These are phyloP conservation scores for Macrolepiota albuminosa DNA, from an alignment of 768 basidiomycete genomes.

Conservation along the genomic window DNA sequence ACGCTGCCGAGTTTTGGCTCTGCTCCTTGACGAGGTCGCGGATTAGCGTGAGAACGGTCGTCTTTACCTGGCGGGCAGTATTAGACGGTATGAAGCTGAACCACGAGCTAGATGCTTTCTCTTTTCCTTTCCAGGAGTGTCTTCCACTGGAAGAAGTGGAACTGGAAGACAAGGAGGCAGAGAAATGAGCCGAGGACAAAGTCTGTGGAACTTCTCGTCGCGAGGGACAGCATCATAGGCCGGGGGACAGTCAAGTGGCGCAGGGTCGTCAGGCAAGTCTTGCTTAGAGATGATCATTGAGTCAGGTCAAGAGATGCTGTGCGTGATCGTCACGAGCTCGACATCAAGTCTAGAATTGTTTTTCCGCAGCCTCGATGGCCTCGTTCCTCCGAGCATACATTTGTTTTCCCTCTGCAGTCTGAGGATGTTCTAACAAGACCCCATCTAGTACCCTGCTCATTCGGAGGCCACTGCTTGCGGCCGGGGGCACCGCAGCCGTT, in stretches of 20 bases:
- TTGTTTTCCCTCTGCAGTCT: neutral
- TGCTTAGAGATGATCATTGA: conserved; percentile 27
- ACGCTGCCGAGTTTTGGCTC: conserved; percentile 22
- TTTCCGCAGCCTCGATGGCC: conserved; percentile 1
- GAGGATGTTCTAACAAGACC: neutral
- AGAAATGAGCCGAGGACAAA: neutral
- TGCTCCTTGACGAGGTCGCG: conserved; percentile 50
- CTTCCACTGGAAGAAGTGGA: neutral
- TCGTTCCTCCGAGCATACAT: conserved; percentile 11
- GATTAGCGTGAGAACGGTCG: conserved; percentile 49
- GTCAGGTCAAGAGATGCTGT: neutral
- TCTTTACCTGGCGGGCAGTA: conserved; percentile 43
- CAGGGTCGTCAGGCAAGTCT: conserved; percentile 31
- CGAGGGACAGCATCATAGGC: conserved; percentile 28
- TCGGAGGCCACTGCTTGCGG: conserved; percentile 56
- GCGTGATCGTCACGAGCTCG: neutral
- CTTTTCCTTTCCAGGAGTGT: conserved; percentile 27
- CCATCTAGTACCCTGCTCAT: conserved; percentile 48
- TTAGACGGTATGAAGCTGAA: conserved; percentile 30
- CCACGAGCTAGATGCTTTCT: conserved; percentile 24
- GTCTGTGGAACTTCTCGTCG: conserved; percentile 3
- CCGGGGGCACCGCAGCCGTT: conserved; percentile 59
- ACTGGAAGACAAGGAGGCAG: conserved; percentile 2
- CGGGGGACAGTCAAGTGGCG: conserved; percentile 34
- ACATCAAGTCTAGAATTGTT: too few species aligned